These are phyloP conservation scores for Fragaria iinumae DNA, from an alignment of 306 rosid genomes.

Conservation along the genomic window DNA sequence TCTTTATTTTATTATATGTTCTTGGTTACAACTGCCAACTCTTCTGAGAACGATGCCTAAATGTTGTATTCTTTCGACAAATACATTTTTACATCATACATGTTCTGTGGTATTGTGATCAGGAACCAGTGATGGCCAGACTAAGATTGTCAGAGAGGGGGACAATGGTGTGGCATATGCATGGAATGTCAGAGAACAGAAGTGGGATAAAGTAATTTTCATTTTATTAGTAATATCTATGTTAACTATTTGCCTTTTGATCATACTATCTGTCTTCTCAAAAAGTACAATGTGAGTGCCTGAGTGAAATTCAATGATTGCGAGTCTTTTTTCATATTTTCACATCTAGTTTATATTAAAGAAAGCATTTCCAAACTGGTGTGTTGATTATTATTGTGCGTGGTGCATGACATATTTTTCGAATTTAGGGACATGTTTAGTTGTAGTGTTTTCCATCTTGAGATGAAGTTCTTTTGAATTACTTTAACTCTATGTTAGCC, in stretches of 20 bases:
- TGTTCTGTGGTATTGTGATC: slow-evolving; percentile 36
- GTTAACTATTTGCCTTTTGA: slow-evolving; percentile 6
- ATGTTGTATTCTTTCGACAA: slow-evolving; percentile 7
- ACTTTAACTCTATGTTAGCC: neutral
- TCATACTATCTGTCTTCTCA: neutral
- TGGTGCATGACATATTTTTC: neutral
- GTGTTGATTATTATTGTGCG: neutral
- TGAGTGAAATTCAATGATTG: neutral
- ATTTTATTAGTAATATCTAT: slow-evolving; percentile 17
- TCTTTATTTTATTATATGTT: neutral
- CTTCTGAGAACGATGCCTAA: neutral
- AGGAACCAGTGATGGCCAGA: slow-evolving; percentile 94
- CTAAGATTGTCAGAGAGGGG: slow-evolving; percentile 92
- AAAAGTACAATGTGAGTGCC: neutral
- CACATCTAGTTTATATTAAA: neutral
- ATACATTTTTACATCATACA: neutral
- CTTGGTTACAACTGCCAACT: neutral
- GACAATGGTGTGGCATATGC: slow-evolving; percentile 96
- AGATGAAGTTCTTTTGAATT: neutral
- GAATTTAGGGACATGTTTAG: neutral
- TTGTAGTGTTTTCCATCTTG: neutral
- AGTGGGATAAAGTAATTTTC: slow-evolving; percentile 87
- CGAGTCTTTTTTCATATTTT: neutral
- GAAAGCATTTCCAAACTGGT: neutral
- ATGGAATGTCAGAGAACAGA: slow-evolving; percentile 75